phyloP scores from a whole-genome alignment of 1,284 basidiomycete genomes.

The Puccinia coronata region DNA sequence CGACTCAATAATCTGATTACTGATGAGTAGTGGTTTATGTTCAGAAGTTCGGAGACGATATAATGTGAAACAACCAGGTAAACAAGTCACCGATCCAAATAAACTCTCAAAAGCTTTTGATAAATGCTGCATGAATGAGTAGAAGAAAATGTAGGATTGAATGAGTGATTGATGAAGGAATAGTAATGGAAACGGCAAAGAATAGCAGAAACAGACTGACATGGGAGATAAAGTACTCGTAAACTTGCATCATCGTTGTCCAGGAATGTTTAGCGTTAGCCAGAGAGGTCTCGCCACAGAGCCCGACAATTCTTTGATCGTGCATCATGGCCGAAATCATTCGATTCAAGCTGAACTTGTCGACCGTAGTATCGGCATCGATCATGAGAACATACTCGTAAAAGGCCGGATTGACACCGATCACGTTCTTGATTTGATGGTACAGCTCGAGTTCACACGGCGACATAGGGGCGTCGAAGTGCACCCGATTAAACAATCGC shows the following conservation, averaged over 20 bases:
- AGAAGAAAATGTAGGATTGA: not conserved
- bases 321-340: constrained; percentile 80
- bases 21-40: constrained; percentile 64
- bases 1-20: constrained; percentile 84
- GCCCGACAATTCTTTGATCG: constrained; percentile 88
- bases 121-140: constrained; percentile 77
- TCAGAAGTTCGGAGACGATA: constrained; percentile 87
- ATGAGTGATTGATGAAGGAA: constrained; percentile 1
- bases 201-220: not conserved
- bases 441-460: constrained; percentile 96
- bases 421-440: constrained; percentile 99
- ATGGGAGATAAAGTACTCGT: constrained; percentile 60
- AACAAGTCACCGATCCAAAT: constrained; percentile 96
- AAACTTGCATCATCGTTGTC: constrained; percentile 95
- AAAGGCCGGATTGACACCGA: constrained; percentile 96
- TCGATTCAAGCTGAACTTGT: constrained; percentile 79
- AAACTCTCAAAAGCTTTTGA: constrained; percentile 96
- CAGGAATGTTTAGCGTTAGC: constrained; percentile 88
- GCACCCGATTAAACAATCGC: constrained; percentile 97
- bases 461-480: constrained; percentile 95
- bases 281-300: constrained; percentile 89
- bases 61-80: constrained; percentile 92
- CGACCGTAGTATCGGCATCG: constrained; percentile 94
- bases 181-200: constrained; percentile 6
- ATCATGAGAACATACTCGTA: constrained; percentile 97